Evolutionary conservation across 164 flowering plant genomes (phyloP), one percentile per base, ranked within the genome.

Genomic region (Chimonanthus salicifolius): DNA sequence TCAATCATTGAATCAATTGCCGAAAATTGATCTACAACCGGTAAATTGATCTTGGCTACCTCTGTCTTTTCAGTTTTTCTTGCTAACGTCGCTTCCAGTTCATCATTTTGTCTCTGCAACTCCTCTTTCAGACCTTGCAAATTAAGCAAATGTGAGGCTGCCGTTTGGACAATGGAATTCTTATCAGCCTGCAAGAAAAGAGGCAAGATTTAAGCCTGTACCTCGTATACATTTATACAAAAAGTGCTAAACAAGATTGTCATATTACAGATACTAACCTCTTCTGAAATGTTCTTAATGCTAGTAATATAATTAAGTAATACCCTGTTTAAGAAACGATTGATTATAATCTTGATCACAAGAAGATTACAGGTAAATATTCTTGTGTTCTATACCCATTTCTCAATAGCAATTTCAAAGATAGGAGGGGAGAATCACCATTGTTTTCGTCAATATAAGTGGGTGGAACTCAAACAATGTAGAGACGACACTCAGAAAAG

Each of bases 1-100:
- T 72, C 80, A 44, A 83, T 3, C 79, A 85, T 77, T 0, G 87
- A 83, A 66, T 87, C 88, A 48, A 83, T 50, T 15, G 85, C 82
- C 47, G 84, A 84, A 63, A 76, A 44, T 16, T 87, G 85, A 71
- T 74, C 64, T 13, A 2, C 71, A 3, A 83, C 78, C 18, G 11
- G 75, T 4, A 85, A 8, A 58, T 60, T 68, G 49, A 85, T 83
- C 54, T 64, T 79, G 5, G 74, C 51, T 4, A 47, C 67, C 67
- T 63, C 79, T 2, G 0, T 47, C 68, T 76, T 64, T 44, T 62
- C 63, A 3, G 67, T 72, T 13, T 10, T 47, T 9, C 5, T 77
- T 3, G 8, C 74, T 43, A 76, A 46, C 2, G 44, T 70, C 13
- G 64, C 49, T 62, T 81, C 76, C 7, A 87, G 67, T 73, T 82